A percentile compares a stretch with the other conserved stretches of the same genome.
phyloP scores from a whole-genome alignment of 2,329 filamentous ascomycete genomes.

The Fusarium sp. region DNA sequence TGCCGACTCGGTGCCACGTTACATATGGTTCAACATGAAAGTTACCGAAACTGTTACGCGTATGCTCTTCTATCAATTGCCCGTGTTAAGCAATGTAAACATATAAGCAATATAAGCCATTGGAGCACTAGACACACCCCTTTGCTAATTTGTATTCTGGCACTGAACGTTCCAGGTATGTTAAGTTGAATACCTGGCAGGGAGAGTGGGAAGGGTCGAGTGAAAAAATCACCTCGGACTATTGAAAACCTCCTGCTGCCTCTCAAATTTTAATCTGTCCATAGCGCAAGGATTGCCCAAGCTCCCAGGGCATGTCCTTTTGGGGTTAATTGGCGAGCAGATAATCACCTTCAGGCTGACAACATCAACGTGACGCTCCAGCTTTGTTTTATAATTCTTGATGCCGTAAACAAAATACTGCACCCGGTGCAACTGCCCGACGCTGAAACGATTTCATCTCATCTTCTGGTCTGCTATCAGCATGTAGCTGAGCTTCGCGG shows the following conservation, averaged over 20 bases:
- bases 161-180: neutral
- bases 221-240: neutral
- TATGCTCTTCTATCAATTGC: neutral
- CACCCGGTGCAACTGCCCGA: neutral
- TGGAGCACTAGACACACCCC: no score
- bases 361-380: neutral
- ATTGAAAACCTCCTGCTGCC: neutral
- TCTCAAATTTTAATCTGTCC: neutral
- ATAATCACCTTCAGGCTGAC: neutral
- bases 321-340: neutral
- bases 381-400: neutral
- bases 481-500: neutral
- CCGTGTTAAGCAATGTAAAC: neutral
- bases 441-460: neutral
- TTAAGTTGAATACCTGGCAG: no score
- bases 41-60: neutral
- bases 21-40: neutral
- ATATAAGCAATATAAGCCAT: neutral
- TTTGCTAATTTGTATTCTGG: neutral
- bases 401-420: neutral
- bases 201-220: neutral
- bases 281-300: neutral
- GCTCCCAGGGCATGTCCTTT: neutral
- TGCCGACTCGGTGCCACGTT: conserved; percentile 3
- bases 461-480: neutral